A percentile compares a stretch with the other conserved stretches of the same genome.
phyloP scores from a whole-genome alignment of 2,329 filamentous ascomycete genomes.

The Coniochaeta sp. region DNA sequence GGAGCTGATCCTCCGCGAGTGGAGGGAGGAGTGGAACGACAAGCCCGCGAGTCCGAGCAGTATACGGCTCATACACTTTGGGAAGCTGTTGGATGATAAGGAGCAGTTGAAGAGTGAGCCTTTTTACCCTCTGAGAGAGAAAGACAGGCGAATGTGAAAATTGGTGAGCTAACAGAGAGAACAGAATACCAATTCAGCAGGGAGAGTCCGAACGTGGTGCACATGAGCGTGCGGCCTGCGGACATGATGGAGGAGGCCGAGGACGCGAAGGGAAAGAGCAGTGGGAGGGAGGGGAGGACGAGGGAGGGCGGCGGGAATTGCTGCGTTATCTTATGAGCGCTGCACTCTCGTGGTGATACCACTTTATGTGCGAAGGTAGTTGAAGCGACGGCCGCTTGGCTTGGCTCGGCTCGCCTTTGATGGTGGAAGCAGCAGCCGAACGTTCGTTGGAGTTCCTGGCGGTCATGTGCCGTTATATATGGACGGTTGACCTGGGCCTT shows the following conservation, averaged over 20 bases:
- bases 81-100: slow-evolving; percentile 86
- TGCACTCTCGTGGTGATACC: too few relatives aligned
- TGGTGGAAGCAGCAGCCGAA: too few relatives aligned
- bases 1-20: slow-evolving; percentile 87
- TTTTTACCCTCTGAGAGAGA: slow-evolving; percentile 12
- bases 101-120: slow-evolving; percentile 74
- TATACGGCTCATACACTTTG: slow-evolving; percentile 88
- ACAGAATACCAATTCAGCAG: slow-evolving; percentile 72
- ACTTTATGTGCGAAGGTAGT: too few relatives aligned
- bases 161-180: too few relatives aligned
- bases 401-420: too few relatives aligned
- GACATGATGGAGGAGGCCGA: slow-evolving; percentile 78
- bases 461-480: too few relatives aligned
- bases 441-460: too few relatives aligned
- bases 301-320: slow-evolving; percentile 36
- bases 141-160: too few relatives aligned
- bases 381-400: too few relatives aligned
- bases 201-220: slow-evolving; percentile 76
- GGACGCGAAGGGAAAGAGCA: slow-evolving; percentile 56
- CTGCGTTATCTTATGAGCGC: slow-evolving; percentile 44
- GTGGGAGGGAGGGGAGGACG: slow-evolving; percentile 29
- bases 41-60: slow-evolving; percentile 80
- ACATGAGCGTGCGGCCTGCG: slow-evolving; percentile 87
- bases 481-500: too few relatives aligned
- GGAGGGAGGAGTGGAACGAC: slow-evolving; percentile 86